phyloP scores from a whole-genome alignment of 1,139 yeast genomes.

The Yamadazyma triangularis region DNA sequence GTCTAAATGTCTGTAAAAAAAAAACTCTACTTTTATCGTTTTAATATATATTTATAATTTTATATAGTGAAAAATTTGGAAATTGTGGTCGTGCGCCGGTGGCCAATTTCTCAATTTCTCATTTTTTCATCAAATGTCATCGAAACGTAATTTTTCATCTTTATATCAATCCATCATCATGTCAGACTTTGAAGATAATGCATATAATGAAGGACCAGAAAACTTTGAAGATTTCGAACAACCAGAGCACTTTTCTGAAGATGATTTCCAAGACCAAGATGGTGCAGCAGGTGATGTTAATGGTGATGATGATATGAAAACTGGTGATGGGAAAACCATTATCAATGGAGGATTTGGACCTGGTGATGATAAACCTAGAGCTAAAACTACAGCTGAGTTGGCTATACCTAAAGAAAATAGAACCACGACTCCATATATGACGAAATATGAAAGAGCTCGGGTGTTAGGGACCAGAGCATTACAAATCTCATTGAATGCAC shows the following conservation, averaged over 20 bases:
- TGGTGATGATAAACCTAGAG: conserved; percentile 50
- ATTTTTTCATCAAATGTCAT: too few relatives aligned
- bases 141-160: too few relatives aligned
- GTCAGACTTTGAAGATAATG: conserved; percentile 49
- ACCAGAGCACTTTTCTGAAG: conserved; percentile 71
- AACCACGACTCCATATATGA: conserved; percentile 97
- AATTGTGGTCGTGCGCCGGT: too few relatives aligned
- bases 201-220: conserved; percentile 76
- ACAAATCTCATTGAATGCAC: conserved; percentile 97
- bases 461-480: conserved; percentile 94
- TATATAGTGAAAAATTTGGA: too few relatives aligned
- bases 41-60: too few relatives aligned
- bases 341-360: conserved; percentile 66
- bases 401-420: conserved; percentile 88
- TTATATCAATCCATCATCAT: too few relatives aligned
- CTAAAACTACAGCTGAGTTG: conserved; percentile 67
- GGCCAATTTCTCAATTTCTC: too few relatives aligned
- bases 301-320: conserved; percentile 48
- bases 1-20: too few relatives aligned
- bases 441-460: conserved; percentile 96
- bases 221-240: conserved; percentile 79
- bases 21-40: too few relatives aligned
- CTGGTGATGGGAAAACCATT: conserved; percentile 72
- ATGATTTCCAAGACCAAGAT: conserved; percentile 45
- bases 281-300: conserved; percentile 20